Conservation (phyloP, 2,329 filamentous ascomycete species). For the Alternaria conjuncta region DNA sequence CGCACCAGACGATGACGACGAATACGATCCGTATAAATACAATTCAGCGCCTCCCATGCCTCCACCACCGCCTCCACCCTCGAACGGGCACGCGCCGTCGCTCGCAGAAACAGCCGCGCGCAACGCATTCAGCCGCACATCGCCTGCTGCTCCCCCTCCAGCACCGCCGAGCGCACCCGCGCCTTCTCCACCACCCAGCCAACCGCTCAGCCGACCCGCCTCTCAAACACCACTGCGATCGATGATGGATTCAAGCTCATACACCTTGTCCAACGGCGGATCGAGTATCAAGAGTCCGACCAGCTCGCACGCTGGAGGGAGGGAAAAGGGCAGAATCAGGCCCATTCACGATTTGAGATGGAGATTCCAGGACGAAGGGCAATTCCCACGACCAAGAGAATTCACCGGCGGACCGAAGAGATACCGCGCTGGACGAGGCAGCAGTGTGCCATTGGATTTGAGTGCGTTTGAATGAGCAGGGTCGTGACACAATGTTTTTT, state of each 20-base stretch:
- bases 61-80: slow-evolving; percentile 56
- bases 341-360: slow-evolving; percentile 80
- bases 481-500: not conserved
- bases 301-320: slow-evolving; percentile 24
- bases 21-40: slow-evolving; percentile 55
- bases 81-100: slow-evolving; percentile 53
- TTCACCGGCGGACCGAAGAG: slow-evolving; percentile 76
- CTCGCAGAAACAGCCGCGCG: slow-evolving; percentile 66
- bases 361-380: slow-evolving; percentile 82
- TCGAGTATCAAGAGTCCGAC: slow-evolving; percentile 30
- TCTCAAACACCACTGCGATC: slow-evolving; percentile 60
- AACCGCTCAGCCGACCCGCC: slow-evolving; percentile 35
- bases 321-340: slow-evolving; percentile 48
- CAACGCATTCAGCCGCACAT: slow-evolving; percentile 60
- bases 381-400: slow-evolving; percentile 83
- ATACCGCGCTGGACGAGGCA: slow-evolving; percentile 90
- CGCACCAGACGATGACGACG: slow-evolving; percentile 26
- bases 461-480: slow-evolving; percentile 58
- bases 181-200: slow-evolving; percentile 43
- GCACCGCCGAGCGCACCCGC: slow-evolving; percentile 57
- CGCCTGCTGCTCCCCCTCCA: slow-evolving; percentile 51
- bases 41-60: slow-evolving; percentile 36
- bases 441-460: slow-evolving; percentile 90
- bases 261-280: slow-evolving; percentile 63
- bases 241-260: slow-evolving; percentile 76